These are phyloP conservation scores for Didymellaceae sp. DNA, from an alignment of 2,329 filamentous ascomycete species.

Conservation along the genomic window DNA sequence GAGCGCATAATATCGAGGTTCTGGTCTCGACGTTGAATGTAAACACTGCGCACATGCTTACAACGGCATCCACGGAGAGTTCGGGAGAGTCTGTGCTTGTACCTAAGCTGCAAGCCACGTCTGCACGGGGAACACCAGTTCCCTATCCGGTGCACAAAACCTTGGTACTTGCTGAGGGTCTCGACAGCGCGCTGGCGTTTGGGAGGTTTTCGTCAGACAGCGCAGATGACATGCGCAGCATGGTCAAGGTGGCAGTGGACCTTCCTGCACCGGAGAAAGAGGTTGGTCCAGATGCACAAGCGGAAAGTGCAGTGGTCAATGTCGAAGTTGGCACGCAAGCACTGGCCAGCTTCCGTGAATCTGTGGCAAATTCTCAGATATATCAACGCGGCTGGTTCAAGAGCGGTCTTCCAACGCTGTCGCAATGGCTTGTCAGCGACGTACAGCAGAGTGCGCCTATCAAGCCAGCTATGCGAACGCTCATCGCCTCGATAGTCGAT, in stretches of 20 bases:
- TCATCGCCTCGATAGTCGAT: slow-evolving; percentile 72
- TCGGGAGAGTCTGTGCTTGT: slow-evolving; percentile 74
- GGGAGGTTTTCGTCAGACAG: slow-evolving; percentile 47
- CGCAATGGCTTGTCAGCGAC: slow-evolving; percentile 65
- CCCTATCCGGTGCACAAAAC: slow-evolving; percentile 85
- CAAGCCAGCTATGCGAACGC: slow-evolving; percentile 69
- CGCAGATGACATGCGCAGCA: slow-evolving; percentile 50
- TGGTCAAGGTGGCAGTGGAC: slow-evolving; percentile 65
- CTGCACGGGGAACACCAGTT: slow-evolving; percentile 69
- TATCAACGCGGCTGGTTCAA: slow-evolving; percentile 78
- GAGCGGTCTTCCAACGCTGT: slow-evolving; percentile 71
- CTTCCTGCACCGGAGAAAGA: slow-evolving; percentile 54
- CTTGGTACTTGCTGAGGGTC: slow-evolving; percentile 74
- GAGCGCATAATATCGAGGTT: slow-evolving; percentile 70
- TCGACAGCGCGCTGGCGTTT: slow-evolving; percentile 69
- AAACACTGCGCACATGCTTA: slow-evolving; percentile 45
- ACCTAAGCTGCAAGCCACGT: slow-evolving; percentile 72
- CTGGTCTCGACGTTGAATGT: slow-evolving; percentile 60
- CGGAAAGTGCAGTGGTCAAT: slow-evolving; percentile 61
- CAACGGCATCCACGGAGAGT: slow-evolving; percentile 43
- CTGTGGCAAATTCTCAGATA: slow-evolving; percentile 70
- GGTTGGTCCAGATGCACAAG: slow-evolving; percentile 28
- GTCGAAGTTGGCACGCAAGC: slow-evolving; percentile 67
- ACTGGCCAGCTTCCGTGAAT: slow-evolving; percentile 71
- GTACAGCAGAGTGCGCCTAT: slow-evolving; percentile 53